Conservation (phyloP, 306 rosid species). For the Dryas drummondii region DNA sequence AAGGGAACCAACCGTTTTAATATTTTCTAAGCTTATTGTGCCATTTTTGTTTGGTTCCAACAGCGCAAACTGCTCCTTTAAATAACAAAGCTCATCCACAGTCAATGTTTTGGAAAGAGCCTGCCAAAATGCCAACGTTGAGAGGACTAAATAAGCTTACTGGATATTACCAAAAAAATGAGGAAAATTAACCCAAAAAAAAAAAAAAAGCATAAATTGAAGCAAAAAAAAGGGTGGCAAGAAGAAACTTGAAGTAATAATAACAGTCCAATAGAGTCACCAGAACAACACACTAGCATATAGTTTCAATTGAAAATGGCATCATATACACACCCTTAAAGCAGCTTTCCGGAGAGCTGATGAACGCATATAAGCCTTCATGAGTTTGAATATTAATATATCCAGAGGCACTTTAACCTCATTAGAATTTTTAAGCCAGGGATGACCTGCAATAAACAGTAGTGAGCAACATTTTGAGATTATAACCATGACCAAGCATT, state of each 20-base stretch:
- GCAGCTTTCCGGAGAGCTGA: conserved; percentile 88
- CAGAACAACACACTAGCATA: conserved; percentile 6
- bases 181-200: background rate
- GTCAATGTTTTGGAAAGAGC: conserved; percentile 82
- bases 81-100: conserved; percentile 57
- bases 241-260: background rate
- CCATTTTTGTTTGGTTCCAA: conserved; percentile 80
- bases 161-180: background rate
- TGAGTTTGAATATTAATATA: conserved; percentile 76
- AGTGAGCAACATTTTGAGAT: conserved; percentile 32
- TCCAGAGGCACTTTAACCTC: conserved; percentile 73
- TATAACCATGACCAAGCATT: conserved; percentile 14
- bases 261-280: background rate
- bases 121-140: conserved; percentile 43
- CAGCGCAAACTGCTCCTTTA: conserved; percentile 70
- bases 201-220: background rate
- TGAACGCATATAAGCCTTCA: conserved; percentile 84
- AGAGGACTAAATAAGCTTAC: background rate
- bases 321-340: conserved; percentile 63
- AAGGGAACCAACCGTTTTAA: conserved; percentile 72
- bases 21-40: conserved; percentile 73
- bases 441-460: conserved; percentile 68
- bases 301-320: conserved; percentile 11
- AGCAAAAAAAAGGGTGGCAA: background rate
- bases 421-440: conserved; percentile 68